These are phyloP conservation scores for Stachybotrys chartarum DNA, from an alignment of 2,329 filamentous ascomycete genomes.

Conservation along the genomic window DNA sequence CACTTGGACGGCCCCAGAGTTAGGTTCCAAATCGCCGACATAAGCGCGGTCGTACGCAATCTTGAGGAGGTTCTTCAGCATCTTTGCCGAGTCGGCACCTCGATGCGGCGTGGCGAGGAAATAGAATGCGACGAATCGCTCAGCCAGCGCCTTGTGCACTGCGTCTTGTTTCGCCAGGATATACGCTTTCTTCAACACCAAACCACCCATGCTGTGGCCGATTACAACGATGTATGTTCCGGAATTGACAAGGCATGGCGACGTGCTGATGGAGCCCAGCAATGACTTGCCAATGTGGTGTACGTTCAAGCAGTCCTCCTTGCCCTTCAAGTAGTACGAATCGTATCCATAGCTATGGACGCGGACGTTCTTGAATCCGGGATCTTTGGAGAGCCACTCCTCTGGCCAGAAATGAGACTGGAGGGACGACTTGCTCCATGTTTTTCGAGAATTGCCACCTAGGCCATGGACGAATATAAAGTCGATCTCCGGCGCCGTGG, in stretches of 20 bases:
- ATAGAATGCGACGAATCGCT: neutral
- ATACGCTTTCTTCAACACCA: neutral
- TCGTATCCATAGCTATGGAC: slow-evolving; percentile 26
- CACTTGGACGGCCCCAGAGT: neutral
- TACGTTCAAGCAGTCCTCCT: slow-evolving; percentile 18
- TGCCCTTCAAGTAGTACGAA: slow-evolving; percentile 19
- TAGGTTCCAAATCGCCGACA: neutral
- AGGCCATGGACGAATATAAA: slow-evolving; percentile 33
- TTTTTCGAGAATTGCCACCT: slow-evolving; percentile 27
- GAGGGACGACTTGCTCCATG: slow-evolving; percentile 23
- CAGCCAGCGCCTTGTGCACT: neutral
- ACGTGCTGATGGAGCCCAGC: slow-evolving; percentile 15
- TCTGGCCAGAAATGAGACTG: slow-evolving; percentile 28
- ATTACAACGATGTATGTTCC: slow-evolving; percentile 1
- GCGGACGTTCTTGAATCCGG: slow-evolving; percentile 15
- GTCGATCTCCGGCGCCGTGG: slow-evolving; percentile 16
- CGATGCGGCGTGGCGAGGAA: neutral
- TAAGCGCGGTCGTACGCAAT: neutral
- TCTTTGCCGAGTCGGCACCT: neutral
- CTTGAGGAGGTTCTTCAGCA: neutral
- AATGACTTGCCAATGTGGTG: slow-evolving; percentile 24
- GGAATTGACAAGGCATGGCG: slow-evolving; percentile 10
- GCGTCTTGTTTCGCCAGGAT: neutral
- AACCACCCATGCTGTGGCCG: slow-evolving; percentile 1
- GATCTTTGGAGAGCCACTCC: slow-evolving; percentile 25